phyloP scores from a whole-genome alignment of 139 green algal genomes.

The Deuterostichococcus epilithicus region DNA sequence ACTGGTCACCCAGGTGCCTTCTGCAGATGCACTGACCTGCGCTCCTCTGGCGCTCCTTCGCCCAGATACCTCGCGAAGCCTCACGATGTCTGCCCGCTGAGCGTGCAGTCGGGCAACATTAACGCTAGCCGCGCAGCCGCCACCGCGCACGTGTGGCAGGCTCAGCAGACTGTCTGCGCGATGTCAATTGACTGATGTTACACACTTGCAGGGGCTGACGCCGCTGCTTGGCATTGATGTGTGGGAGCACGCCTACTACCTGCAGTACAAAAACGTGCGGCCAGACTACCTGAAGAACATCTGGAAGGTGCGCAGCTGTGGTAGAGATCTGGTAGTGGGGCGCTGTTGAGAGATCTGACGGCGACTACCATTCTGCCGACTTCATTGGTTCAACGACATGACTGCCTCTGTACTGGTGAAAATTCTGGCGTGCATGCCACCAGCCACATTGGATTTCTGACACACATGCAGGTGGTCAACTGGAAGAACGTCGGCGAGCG shows the following conservation, averaged over 20 bases:
- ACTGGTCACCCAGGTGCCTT: slow-evolving; percentile 42
- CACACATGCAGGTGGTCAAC: slow-evolving; percentile 71
- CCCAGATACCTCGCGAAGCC: not conserved
- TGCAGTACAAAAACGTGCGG: slow-evolving; percentile 94
- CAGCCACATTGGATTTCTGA: not conserved
- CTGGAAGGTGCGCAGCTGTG: slow-evolving; percentile 59
- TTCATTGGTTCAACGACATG: not conserved
- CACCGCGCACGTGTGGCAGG: not conserved
- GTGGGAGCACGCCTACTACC: slow-evolving; percentile 80
- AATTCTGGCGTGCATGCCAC: not conserved
- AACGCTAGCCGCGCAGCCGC: not conserved
- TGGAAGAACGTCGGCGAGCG: slow-evolving; percentile 85
- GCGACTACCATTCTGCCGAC: too few relatives aligned
- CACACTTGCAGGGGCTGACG: slow-evolving; percentile 63
- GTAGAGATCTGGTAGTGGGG: too few relatives aligned
- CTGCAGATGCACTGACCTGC: not conserved
- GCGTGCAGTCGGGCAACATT: too few relatives aligned
- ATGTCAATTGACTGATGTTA: not conserved
- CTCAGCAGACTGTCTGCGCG: not conserved
- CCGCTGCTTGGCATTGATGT: slow-evolving; percentile 93
- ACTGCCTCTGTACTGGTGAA: not conserved
- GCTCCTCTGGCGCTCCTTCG: not conserved
- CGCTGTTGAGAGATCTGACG: too few relatives aligned
- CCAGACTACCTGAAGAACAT: slow-evolving; percentile 96
- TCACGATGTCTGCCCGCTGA: not conserved